Base-by-base conservation (phyloP, 116 monocot genomes). In the Papilionanthe hybrid region DNA sequence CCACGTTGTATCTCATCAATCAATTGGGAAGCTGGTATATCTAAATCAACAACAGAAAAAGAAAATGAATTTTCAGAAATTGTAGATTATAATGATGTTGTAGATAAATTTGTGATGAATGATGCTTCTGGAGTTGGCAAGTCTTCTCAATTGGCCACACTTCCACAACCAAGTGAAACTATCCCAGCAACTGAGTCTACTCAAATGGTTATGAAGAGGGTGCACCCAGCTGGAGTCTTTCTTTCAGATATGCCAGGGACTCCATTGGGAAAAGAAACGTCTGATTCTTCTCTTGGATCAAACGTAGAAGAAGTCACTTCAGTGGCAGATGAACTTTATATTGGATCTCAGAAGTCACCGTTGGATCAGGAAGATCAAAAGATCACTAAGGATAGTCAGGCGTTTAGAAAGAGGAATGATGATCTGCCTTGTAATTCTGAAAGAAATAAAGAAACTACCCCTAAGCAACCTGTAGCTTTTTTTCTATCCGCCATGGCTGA, bases 401-500 rank as follows among this genome's bases (percentile, higher is more conserved):
- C 18, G 75, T 85, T 85, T 29, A 87, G n/a, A 85, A 81, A 79
- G 75, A 82, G 57, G 41, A 72, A 17, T 78, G 80, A 56, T 77
- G 85, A 84, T 41, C 9, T 79, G 17, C 27, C 49, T 57, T 73
- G 78, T 37, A 79, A 65, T 85, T 55, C 25, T 56, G 81, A 67
- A 25, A 86, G 49, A 43, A 92, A 80, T 66, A 92, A 87, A 60
- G 82, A 80, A 49, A 32, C 28, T 68, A 76, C 28, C 55, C 77
- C 84, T 77, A 96, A 92, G 77, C 89, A 94, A 79, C 86, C 92
- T 56, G 55, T 91, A 55, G 77, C 76, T 23, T 87, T 87, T 85
- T 86, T 94, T 79, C 67, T 94, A 67, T 88, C 91, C 83, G 86
- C 88, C 78, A 82, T 98, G 48, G 84, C 85, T 77, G 93, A 94